Evolutionary conservation across 2,329 filamentous ascomycete species (phyloP).

Genomic region (Parasarocladium wereldwijsianum): DNA sequence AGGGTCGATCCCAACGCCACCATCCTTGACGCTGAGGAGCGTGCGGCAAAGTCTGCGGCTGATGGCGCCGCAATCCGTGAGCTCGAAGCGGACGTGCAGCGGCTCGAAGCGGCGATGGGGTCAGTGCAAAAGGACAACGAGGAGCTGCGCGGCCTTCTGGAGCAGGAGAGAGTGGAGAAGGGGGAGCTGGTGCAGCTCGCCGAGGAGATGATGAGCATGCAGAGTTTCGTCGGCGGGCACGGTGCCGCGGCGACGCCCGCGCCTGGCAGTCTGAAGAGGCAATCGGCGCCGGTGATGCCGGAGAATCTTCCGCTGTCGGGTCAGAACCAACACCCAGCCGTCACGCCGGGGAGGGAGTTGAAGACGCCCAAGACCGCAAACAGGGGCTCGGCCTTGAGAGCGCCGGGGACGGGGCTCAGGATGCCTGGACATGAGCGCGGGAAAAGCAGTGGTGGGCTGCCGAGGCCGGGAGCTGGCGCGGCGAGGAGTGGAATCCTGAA

Average conservation of each 20-base stretch:
- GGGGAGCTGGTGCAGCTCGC: constrained; percentile 68
- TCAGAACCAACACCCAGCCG: constrained; percentile 10
- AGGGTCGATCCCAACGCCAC: constrained; percentile 32
- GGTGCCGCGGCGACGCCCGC: constrained; percentile 2
- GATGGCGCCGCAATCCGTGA: constrained; percentile 54
- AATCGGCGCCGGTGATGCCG: constrained; percentile 6
- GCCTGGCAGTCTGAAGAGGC: background rate
- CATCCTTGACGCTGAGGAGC: constrained; percentile 31
- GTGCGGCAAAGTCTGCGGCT: constrained; percentile 42
- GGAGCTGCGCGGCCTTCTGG: constrained; percentile 48
- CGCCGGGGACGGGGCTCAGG: constrained; percentile 36
- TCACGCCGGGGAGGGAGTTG: constrained; percentile 11
- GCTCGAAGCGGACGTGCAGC: constrained; percentile 59
- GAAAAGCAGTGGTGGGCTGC: constrained; percentile 28
- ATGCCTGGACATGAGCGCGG: constrained; percentile 29
- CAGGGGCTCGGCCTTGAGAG: constrained; percentile 39
- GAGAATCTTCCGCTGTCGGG: constrained; percentile 8
- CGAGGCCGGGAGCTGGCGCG: constrained; percentile 31
- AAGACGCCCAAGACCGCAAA: constrained; percentile 20
- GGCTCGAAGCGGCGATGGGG: constrained; percentile 56
- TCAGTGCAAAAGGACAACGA: constrained; percentile 58
- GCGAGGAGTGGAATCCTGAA: constrained; percentile 61
- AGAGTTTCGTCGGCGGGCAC: constrained; percentile 25
- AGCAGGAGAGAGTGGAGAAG: constrained; percentile 68
- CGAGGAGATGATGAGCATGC: constrained; percentile 69